Evolutionary conservation across 768 basidiomycete genomes (phyloP).

Genomic region (Amanita inopinata): DNA sequence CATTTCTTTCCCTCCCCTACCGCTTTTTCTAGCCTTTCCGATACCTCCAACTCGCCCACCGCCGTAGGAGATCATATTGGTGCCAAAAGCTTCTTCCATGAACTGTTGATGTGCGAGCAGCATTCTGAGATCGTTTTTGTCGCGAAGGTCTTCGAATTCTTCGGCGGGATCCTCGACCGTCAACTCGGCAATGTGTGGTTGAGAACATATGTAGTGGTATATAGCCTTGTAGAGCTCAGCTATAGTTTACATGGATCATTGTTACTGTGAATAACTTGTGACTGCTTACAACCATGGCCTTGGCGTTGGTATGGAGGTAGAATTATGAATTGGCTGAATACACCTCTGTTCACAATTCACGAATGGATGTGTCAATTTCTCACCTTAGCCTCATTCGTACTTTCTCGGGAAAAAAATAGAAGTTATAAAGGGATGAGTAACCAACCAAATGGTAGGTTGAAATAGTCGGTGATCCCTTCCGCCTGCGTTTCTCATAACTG

Average conservation of each 20-base stretch:
- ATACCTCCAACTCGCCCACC: slow-evolving; percentile 39
- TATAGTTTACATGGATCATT: slow-evolving; percentile 18
- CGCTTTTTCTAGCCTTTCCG: slow-evolving; percentile 27
- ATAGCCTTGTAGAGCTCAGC: slow-evolving; percentile 84
- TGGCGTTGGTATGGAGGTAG: slow-evolving; percentile 81
- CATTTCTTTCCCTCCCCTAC: slow-evolving; percentile 14
- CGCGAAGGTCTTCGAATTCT: slow-evolving; percentile 92
- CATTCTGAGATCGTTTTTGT: slow-evolving; percentile 82
- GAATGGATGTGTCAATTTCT: slow-evolving; percentile 12
- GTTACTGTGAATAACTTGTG: neutral
- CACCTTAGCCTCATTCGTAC: slow-evolving; percentile 82
- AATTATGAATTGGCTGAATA: slow-evolving; percentile 83
- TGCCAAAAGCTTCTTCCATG: slow-evolving; percentile 61
- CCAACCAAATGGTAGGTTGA: slow-evolving; percentile 86
- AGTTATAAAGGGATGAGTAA: slow-evolving; percentile 90
- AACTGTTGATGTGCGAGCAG: slow-evolving; percentile 56
- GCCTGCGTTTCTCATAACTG: slow-evolving; percentile 81
- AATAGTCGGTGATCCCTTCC: slow-evolving; percentile 36
- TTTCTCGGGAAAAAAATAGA: slow-evolving; percentile 92
- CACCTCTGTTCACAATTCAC: slow-evolving; percentile 8
- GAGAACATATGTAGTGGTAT: slow-evolving; percentile 63
- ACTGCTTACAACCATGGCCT: slow-evolving; percentile 78
- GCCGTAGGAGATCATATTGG: slow-evolving; percentile 32
- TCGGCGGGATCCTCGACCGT: slow-evolving; percentile 98
- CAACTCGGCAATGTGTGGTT: slow-evolving; percentile 72